Conservation (phyloP, 495 filamentous ascomycete genomes). For the Annulohypoxylon stygium region DNA sequence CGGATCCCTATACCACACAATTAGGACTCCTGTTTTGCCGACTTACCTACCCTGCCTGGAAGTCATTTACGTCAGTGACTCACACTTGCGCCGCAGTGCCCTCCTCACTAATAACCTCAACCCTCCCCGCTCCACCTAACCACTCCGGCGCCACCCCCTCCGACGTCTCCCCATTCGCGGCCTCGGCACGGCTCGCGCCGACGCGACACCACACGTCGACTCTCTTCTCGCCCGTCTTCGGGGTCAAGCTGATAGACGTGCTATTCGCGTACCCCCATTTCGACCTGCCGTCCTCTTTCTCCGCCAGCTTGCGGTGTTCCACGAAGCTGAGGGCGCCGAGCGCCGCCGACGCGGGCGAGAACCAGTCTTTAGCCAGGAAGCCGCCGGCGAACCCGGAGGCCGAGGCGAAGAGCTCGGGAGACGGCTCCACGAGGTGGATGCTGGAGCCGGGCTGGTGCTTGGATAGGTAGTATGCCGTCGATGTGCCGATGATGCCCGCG, state of each 20-base stretch:
- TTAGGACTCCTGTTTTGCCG: not conserved
- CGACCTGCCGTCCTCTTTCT: conserved; percentile 67
- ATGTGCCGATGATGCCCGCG: conserved; percentile 81
- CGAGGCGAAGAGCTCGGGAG: conserved; percentile 73
- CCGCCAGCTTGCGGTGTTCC: conserved; percentile 74
- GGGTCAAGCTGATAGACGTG: conserved; percentile 68
- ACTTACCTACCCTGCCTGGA: not conserved
- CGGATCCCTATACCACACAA: conserved; percentile 57
- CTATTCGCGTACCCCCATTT: conserved; percentile 79
- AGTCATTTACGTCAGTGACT: conserved; percentile 39
- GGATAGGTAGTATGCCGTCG: conserved; percentile 82
- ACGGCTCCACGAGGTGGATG: conserved; percentile 79
- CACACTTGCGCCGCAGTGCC: conserved; percentile 75
- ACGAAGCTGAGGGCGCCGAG: conserved; percentile 77
- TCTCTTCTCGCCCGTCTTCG: conserved; percentile 48
- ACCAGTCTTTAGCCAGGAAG: conserved; percentile 83
- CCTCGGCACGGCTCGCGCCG: conserved; percentile 73
- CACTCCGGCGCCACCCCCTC: conserved; percentile 63
- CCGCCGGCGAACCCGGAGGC: conserved; percentile 81
- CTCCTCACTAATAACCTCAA: conserved; percentile 74
- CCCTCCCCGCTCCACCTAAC: conserved; percentile 66
- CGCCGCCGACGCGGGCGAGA: conserved; percentile 63
- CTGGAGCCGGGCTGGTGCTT: conserved; percentile 63
- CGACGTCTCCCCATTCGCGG: conserved; percentile 55
- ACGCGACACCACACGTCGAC: conserved; percentile 74